Percentiles rank a stretch among this genome's conserved stretches.
Evolutionary conservation across 2,329 filamentous ascomycete genomes (phyloP).

Genomic region (Colletotrichum sidae): DNA sequence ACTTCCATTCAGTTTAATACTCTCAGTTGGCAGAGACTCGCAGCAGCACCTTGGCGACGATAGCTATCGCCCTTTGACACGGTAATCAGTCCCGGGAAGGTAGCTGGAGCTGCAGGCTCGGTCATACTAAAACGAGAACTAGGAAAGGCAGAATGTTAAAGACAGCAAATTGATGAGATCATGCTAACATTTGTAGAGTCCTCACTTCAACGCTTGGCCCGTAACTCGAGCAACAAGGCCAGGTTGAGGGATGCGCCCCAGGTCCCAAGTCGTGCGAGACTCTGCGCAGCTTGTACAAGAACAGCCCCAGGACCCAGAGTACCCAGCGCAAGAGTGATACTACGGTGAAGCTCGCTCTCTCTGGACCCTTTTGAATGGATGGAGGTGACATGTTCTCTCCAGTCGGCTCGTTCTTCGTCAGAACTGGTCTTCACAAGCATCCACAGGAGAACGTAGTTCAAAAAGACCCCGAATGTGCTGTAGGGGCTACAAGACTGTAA

Average conservation of each 20-base stretch:
- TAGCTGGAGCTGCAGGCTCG: no score
- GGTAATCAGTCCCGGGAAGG: no score
- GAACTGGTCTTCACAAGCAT: neutral
- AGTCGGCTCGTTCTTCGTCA: neutral
- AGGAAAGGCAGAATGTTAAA: no score
- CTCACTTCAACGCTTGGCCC: neutral
- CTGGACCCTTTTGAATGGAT: neutral
- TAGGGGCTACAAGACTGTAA: slow-evolving; percentile 2
- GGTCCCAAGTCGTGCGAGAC: slow-evolving; percentile 14
- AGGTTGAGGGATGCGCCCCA: slow-evolving; percentile 20
- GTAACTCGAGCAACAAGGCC: slow-evolving; percentile 1
- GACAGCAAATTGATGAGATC: neutral
- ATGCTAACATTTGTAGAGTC: neutral
- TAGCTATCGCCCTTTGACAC: no score
- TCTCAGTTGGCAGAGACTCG: no score
- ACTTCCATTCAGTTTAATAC: no score
- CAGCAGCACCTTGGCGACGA: no score
- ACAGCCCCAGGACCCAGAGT: neutral
- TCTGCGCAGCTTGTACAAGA: slow-evolving; percentile 14
- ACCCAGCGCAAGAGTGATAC: no score
- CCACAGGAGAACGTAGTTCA: slow-evolving; percentile 16
- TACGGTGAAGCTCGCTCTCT: no score
- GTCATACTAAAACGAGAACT: no score
- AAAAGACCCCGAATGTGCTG: slow-evolving; percentile 14
- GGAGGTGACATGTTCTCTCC: neutral